These are phyloP conservation scores for Aspergillus ellipticus DNA, from an alignment of 495 filamentous ascomycete genomes.

Conservation along the genomic window DNA sequence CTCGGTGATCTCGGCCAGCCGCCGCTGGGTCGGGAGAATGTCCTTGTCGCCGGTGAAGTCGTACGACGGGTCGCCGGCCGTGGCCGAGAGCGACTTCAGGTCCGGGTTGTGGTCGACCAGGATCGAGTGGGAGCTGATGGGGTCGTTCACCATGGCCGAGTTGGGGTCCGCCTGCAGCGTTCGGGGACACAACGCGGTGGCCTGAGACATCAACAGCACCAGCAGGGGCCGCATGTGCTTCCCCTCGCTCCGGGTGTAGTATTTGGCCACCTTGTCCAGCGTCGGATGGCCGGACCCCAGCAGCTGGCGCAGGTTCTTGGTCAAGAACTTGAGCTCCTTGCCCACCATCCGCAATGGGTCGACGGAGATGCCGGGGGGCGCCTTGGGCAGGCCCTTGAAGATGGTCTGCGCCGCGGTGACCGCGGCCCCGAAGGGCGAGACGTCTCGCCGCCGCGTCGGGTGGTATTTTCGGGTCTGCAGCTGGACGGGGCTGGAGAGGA, in stretches of 20 bases:
- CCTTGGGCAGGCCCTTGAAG: constrained; percentile 66
- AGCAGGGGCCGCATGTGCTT: constrained; percentile 95
- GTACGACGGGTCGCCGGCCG: constrained; percentile 47
- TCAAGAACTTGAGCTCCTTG: constrained; percentile 93
- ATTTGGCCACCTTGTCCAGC: constrained; percentile 92
- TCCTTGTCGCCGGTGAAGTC: constrained; percentile 55
- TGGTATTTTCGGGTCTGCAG: constrained; percentile 42
- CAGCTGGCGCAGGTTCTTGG: constrained; percentile 80
- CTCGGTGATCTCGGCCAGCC: constrained; percentile 94
- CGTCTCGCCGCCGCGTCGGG: constrained; percentile 39
- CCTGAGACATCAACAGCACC: constrained; percentile 92
- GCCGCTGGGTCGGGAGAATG: constrained; percentile 87
- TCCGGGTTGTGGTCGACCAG: constrained; percentile 82
- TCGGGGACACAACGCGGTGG: constrained; percentile 77
- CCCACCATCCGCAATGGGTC: constrained; percentile 79
- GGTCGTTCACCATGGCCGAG: constrained; percentile 58
- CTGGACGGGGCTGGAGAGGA: constrained; percentile 20
- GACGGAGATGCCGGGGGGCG: constrained; percentile 56
- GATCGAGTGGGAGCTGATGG: constrained; percentile 71
- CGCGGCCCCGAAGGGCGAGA: constrained; percentile 60
- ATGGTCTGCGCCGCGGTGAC: constrained; percentile 75
- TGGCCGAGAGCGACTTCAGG: constrained; percentile 48
- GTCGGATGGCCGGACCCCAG: constrained; percentile 90
- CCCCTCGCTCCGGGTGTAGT: constrained; percentile 95
- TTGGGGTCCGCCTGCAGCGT: constrained; percentile 30